Base-by-base conservation (phyloP, 257 asterid genomes). In the Vinca minor region DNA sequence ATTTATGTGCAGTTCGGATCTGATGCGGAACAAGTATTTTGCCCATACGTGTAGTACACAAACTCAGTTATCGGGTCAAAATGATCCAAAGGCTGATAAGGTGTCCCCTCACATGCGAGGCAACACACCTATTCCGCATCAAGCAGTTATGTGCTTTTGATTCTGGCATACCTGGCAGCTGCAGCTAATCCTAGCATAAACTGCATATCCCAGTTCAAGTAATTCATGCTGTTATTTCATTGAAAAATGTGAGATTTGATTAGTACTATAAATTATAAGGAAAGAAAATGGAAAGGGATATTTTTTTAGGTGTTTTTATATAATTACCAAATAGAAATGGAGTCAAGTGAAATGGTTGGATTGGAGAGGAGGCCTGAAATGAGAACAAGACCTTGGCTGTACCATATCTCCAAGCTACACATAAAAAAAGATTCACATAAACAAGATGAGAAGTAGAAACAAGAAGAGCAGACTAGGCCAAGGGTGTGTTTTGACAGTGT, bases 401-500 rank as follows among this genome's bases (percentile, higher is more conserved):
- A 71, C 81, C 81, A 76, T 71, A 68, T 53, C 73, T 71, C 81
- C 77, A 71, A 64, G 73, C 77, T 71, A 48, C 81, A 68, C 23
- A 9, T n/a, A 47, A 8, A 20, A 45, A 13, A 20, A 23, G 7
- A 20, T 41, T 54, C 14, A 26, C 3, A 4, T 29, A 25, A 5
- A 25, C n/a, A 12, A 65, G 18, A 56, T 21, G 7, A 50, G 32
- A 3, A 41, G 12, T 20, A 54, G 46, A 41, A 41, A 6, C 38
- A 34, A 34, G 38, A 34, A 34, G 38, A 41, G 8, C 41, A 17
- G 7, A 57, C 15, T 1, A 10, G 32, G n/a, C n/a, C n/a, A n/a
- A n/a, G n/a, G n/a, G n/a, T n/a, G n/a, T n/a, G n/a, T n/a, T n/a
- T n/a, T n/a, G n/a, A n/a, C n/a, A n/a, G n/a, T n/a, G n/a, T n/a